Evolutionary conservation across 371 early-diverging fungal genomes (phyloP).

Genomic region (Mucor plumbeus): DNA sequence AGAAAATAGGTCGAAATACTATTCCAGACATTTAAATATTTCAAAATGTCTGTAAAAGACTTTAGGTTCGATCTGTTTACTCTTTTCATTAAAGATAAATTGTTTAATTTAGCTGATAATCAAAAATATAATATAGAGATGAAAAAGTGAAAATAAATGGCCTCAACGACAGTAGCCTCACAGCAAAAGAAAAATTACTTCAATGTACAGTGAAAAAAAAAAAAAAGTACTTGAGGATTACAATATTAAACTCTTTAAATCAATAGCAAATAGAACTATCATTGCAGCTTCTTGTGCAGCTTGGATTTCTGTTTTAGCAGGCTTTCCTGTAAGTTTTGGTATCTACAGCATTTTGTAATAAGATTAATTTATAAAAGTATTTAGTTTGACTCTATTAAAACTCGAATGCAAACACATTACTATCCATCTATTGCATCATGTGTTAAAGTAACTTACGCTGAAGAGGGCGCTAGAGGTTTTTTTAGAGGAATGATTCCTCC

Average conservation of each 20-base stretch:
- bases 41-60: slow-evolving; percentile 9
- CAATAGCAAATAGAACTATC: slow-evolving; percentile 60
- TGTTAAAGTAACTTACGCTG: slow-evolving; percentile 65
- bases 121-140: slow-evolving; percentile 3
- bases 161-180: background rate
- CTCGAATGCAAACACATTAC: slow-evolving; percentile 81
- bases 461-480: slow-evolving; percentile 77
- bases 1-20: background rate
- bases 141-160: slow-evolving; percentile 13
- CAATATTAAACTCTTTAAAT: background rate
- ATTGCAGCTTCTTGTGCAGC: slow-evolving; percentile 71
- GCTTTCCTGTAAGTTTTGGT: slow-evolving; percentile 58
- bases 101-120: background rate
- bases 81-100: background rate
- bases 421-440: slow-evolving; percentile 72
- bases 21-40: background rate
- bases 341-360: background rate
- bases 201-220: slow-evolving; percentile 14
- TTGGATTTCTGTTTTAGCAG: slow-evolving; percentile 60
- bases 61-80: background rate
- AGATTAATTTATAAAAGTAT: background rate
- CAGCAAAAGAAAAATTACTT: slow-evolving; percentile 13
- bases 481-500: slow-evolving; percentile 81
- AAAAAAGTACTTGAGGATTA: background rate
- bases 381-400: slow-evolving; percentile 81